These are phyloP conservation scores for Luvunga scandens DNA, from an alignment of 345 rosid species.

Conservation along the genomic window DNA sequence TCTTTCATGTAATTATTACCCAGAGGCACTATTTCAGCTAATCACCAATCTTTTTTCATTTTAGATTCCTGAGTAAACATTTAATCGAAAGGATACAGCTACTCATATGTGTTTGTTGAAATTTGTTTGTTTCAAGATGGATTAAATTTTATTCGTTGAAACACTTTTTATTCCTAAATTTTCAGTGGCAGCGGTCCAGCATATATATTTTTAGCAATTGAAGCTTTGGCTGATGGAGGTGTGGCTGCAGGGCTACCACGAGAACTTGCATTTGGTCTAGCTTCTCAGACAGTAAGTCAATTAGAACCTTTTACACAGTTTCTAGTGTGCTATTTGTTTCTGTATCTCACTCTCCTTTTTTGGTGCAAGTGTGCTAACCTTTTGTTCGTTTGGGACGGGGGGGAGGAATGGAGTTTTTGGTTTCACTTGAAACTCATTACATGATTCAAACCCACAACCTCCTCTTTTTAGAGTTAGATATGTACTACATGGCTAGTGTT, in stretches of 20 bases:
- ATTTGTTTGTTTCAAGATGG: not conserved
- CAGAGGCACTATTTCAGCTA: not conserved
- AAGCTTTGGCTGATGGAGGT: slow-evolving; percentile 96
- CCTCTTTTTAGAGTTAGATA: not conserved
- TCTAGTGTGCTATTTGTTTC: not conserved
- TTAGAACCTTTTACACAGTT: not conserved
- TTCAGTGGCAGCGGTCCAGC: slow-evolving; percentile 97
- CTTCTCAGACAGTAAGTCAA: slow-evolving; percentile 79
- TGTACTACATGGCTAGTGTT: not conserved
- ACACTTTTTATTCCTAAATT: slow-evolving; percentile 12
- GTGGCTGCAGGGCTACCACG: slow-evolving; percentile 96
- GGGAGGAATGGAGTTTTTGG: not conserved
- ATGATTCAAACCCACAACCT: not conserved
- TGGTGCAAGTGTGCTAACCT: not conserved
- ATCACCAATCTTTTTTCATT: not conserved
- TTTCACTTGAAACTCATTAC: not conserved
- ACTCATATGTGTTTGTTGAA: not conserved
- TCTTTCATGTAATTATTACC: not conserved
- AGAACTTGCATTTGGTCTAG: slow-evolving; percentile 78
- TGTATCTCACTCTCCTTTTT: not conserved
- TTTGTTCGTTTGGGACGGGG: not conserved
- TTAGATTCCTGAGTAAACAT: not conserved
- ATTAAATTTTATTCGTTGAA: not conserved
- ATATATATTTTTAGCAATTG: slow-evolving; percentile 79
- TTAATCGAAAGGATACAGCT: not conserved